phyloP scores from a whole-genome alignment of 768 basidiomycete species.

The Auriscalpium vulgare region DNA sequence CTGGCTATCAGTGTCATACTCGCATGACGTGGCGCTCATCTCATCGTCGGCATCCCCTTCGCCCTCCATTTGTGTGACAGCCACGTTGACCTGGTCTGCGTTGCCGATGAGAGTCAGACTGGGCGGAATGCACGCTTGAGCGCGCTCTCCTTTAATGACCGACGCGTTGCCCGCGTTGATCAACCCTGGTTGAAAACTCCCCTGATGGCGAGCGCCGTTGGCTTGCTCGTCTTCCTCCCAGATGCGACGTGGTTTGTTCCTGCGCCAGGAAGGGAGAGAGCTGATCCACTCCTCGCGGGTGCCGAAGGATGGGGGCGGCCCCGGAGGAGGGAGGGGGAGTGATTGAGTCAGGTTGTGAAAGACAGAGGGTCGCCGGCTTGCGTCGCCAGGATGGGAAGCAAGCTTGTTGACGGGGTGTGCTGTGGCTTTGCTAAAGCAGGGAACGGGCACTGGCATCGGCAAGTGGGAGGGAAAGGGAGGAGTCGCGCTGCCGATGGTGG shows the following conservation, averaged over 20 bases:
- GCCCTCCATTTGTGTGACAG: conserved; percentile 9
- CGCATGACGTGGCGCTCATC: conserved; percentile 33
- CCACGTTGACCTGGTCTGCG: neutral
- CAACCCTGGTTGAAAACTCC: conserved; percentile 72
- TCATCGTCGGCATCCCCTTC: conserved; percentile 36
- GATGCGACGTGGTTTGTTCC: conserved; percentile 56
- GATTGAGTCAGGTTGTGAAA: conserved; percentile 49
- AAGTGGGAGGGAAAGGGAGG: conserved; percentile 27
- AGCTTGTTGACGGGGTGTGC: conserved; percentile 64
- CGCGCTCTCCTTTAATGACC: conserved; percentile 80
- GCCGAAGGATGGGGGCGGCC: conserved; percentile 56
- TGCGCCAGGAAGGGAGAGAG: conserved; percentile 65
- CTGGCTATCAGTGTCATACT: conserved; percentile 31
- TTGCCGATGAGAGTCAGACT: conserved; percentile 24
- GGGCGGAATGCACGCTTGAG: conserved; percentile 85
- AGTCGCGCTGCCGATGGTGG: conserved; percentile 12
- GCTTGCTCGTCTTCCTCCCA: conserved; percentile 42
- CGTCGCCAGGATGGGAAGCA: conserved; percentile 32
- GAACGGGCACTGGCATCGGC: conserved; percentile 88
- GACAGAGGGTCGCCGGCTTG: conserved; percentile 31
- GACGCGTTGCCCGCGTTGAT: conserved; percentile 66
- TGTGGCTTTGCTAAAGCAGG: conserved; percentile 46
- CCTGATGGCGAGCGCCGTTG: conserved; percentile 24
- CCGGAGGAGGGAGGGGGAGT: conserved; percentile 51
- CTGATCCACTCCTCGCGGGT: conserved; percentile 68